These are phyloP conservation scores for Ogataea sp. DNA, from an alignment of 805 yeast genomes.

Conservation along the genomic window DNA sequence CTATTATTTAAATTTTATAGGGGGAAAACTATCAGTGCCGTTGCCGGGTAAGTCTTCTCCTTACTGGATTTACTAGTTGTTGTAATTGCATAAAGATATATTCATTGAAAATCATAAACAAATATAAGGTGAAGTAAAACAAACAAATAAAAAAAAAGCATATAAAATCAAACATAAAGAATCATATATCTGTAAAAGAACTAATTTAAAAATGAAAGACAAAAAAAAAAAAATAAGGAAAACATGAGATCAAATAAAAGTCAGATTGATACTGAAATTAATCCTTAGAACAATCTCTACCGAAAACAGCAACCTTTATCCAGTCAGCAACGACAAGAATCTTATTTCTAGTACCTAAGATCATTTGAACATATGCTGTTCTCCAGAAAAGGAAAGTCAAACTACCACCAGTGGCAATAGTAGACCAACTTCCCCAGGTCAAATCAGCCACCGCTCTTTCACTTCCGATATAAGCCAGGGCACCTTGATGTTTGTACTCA, in stretches of 20 bases:
- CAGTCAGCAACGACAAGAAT: conserved; percentile 79
- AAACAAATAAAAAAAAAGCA: no score
- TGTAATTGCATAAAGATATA: no score
- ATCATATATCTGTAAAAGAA: no score
- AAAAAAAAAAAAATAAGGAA: neutral
- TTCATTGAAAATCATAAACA: no score
- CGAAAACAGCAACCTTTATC: conserved; percentile 78
- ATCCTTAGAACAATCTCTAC: conserved; percentile 89
- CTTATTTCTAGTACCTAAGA: conserved; percentile 81
- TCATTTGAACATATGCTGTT: conserved; percentile 87
- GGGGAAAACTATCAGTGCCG: no score
- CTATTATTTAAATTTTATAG: no score
- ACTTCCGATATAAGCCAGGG: conserved; percentile 86
- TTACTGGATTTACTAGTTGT: no score
- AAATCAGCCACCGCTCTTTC: conserved; percentile 92
- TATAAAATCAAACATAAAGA: no score
- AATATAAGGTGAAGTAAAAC: no score
- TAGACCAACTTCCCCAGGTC: conserved; percentile 70
- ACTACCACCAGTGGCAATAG: conserved; percentile 73
- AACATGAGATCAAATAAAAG: no score
- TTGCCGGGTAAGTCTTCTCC: no score
- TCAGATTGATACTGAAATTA: conserved; percentile 15
- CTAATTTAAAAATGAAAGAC: conserved; percentile 1
- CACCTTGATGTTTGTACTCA: conserved; percentile 80
- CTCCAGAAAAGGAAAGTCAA: conserved; percentile 91